Percentiles rank a stretch among this genome's conserved stretches.
phyloP scores from a whole-genome alignment of 2,329 filamentous ascomycete species.

The Capronia americana region DNA sequence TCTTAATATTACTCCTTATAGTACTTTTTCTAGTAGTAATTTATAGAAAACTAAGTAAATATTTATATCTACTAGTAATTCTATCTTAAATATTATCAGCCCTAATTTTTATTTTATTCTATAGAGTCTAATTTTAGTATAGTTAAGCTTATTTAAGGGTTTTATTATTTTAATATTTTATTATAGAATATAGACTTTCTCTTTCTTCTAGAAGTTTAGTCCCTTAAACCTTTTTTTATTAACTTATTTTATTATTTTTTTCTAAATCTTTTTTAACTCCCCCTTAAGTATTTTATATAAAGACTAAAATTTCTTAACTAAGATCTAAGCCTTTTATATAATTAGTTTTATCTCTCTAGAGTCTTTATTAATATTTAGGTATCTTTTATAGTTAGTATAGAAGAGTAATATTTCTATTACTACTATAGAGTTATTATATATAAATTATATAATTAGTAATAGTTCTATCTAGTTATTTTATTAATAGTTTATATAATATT shows the following conservation, averaged over 20 bases:
- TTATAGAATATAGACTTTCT: neutral
- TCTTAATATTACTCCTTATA: neutral
- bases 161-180: neutral
- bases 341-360: neutral
- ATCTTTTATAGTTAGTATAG: constrained; percentile 22
- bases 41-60: neutral
- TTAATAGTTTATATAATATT: constrained; percentile 1
- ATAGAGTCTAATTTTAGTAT: neutral
- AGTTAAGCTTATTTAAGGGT: neutral
- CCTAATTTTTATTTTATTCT: neutral
- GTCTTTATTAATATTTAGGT: constrained; percentile 3
- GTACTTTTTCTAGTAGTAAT: neutral
- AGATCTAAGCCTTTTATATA: neutral
- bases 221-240: constrained; percentile 7
- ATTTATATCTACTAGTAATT: neutral
- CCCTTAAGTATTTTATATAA: neutral
- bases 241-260: neutral
- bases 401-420: constrained; percentile 13
- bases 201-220: neutral
- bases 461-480: neutral
- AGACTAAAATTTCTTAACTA: neutral
- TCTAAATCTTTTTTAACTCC: neutral
- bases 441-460: neutral
- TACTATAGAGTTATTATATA: neutral
- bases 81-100: neutral